Evolutionary conservation across 1,284 basidiomycete species (phyloP).

Genomic region (Ustilago bromivora): DNA sequence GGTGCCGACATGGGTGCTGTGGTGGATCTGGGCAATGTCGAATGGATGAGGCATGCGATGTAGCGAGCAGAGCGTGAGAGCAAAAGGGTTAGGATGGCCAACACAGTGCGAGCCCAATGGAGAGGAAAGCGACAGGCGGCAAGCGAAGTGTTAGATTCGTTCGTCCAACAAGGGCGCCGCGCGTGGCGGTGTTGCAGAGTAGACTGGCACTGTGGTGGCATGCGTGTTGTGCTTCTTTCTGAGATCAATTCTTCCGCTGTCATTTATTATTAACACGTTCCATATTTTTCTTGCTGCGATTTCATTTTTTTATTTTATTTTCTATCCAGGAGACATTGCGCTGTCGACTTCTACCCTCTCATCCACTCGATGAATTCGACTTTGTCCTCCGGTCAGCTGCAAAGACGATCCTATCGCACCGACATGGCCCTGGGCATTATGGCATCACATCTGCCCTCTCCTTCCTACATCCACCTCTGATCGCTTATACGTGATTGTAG

Average conservation of each 20-base stretch:
- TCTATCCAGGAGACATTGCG: background rate
- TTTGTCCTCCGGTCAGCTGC: too few relatives aligned
- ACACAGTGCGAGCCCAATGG: background rate
- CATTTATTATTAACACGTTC: background rate
- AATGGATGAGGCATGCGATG: background rate
- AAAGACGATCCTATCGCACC: too few relatives aligned
- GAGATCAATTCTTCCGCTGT: background rate
- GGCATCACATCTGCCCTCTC: too few relatives aligned
- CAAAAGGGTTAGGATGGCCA: background rate
- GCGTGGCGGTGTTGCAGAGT: background rate
- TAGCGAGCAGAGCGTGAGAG: conserved; percentile 5
- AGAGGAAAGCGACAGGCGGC: background rate
- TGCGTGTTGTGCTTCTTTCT: background rate
- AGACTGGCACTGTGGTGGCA: too few relatives aligned
- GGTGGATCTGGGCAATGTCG: background rate
- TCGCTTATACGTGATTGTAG: too few relatives aligned
- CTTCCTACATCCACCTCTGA: too few relatives aligned
- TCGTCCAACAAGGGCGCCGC: background rate
- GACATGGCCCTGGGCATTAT: too few relatives aligned
- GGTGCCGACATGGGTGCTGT: background rate
- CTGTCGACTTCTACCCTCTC: too few relatives aligned
- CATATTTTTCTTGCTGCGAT: too few relatives aligned
- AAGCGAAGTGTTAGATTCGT: conserved; percentile 5
- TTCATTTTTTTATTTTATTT: background rate
- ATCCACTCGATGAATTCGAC: too few relatives aligned